Evolutionary conservation across 495 filamentous ascomycete species (phyloP), one percentile per base, ranked within the genome.

Genomic region (Penicillium subrubescens): DNA sequence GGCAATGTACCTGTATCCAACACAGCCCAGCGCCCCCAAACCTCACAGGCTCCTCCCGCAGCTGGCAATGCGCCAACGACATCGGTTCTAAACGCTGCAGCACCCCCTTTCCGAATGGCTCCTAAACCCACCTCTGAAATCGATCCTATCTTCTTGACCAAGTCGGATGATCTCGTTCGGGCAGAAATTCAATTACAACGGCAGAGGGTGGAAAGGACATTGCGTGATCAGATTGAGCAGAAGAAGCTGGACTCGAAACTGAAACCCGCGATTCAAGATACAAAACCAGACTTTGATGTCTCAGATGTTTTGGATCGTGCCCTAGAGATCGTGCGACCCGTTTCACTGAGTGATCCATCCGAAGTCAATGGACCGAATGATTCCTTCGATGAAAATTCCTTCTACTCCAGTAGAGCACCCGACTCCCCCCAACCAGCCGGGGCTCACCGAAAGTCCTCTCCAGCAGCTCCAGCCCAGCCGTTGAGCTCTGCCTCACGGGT

Each of bases 361-460:
- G 78, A 80, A 65, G 71, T 65, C 60, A 86, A 87, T 78, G 80
- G 75, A 60, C 73, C 75, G 23, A 89, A 84, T 82, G 92, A 93
- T 71, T 94, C 92, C 12, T 90, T 92, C 77, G 93, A 97, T 77
- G 89, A 94, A 70, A 93, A 95, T 67, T 93, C 92, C n/a, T 94
- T 95, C 76, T 97, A 97, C 79, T 96, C 93, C 52, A 96, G 92
- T 81, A 89, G 87, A 78, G 81, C 83, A 59, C 82, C 84, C 71
- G 81, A 83, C 61, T 85, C 84, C 23, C 67, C 71, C 46, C 79
- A 74, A 15, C 74, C 72, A 35, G 64, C 63, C 17, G 77, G 71
- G 58, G 70, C 71, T 5, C 75, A 71, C 17, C 73, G 61, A 48
- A 73, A 68, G 50, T 64, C 66, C 44, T 77, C 78, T 48, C 70